Percentiles rank a stretch among this genome's conserved stretches.
phyloP scores from a whole-genome alignment of 1,284 basidiomycete species.

The Sparassis latifolia region DNA sequence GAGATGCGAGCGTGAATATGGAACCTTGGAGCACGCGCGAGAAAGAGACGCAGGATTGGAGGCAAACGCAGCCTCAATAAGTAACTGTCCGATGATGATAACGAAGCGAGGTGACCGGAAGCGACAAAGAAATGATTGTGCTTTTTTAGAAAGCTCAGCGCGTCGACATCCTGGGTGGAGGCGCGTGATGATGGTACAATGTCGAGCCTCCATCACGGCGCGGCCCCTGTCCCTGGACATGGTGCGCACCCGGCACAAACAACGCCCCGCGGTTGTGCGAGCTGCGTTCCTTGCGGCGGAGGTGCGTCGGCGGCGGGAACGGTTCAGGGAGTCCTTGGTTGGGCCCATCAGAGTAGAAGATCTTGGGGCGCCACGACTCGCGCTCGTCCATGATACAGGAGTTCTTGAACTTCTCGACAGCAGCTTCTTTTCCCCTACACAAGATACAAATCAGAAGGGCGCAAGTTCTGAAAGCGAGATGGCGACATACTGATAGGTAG shows the following conservation, averaged over 20 bases:
- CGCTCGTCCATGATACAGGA: slow-evolving; percentile 80
- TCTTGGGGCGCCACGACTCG: slow-evolving; percentile 76
- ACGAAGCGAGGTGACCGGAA: too few relatives aligned
- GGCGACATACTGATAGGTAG: slow-evolving; percentile 70
- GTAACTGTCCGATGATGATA: too few relatives aligned
- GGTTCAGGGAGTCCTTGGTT: slow-evolving; percentile 70
- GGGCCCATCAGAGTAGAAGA: slow-evolving; percentile 74
- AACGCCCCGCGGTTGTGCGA: slow-evolving; percentile 67
- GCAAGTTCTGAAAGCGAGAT: slow-evolving; percentile 4
- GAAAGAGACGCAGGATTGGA: too few relatives aligned
- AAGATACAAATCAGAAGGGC: not conserved
- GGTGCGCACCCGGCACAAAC: slow-evolving; percentile 32
- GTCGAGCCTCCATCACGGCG: slow-evolving; percentile 7
- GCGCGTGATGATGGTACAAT: slow-evolving; percentile 15
- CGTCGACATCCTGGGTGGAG: slow-evolving; percentile 12
- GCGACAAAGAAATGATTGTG: too few relatives aligned
- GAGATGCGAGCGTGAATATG: too few relatives aligned
- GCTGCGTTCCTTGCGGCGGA: slow-evolving; percentile 70
- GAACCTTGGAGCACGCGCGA: too few relatives aligned
- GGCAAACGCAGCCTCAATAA: too few relatives aligned
- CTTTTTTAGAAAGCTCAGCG: slow-evolving; percentile 1
- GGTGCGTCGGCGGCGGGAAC: slow-evolving; percentile 75
- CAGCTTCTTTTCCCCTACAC: slow-evolving; percentile 74
- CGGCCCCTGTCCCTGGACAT: slow-evolving; percentile 8
- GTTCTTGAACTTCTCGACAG: slow-evolving; percentile 83